Evolutionary conservation across 2,329 filamentous ascomycete species (phyloP).

Genomic region (Didymella pinodella): DNA sequence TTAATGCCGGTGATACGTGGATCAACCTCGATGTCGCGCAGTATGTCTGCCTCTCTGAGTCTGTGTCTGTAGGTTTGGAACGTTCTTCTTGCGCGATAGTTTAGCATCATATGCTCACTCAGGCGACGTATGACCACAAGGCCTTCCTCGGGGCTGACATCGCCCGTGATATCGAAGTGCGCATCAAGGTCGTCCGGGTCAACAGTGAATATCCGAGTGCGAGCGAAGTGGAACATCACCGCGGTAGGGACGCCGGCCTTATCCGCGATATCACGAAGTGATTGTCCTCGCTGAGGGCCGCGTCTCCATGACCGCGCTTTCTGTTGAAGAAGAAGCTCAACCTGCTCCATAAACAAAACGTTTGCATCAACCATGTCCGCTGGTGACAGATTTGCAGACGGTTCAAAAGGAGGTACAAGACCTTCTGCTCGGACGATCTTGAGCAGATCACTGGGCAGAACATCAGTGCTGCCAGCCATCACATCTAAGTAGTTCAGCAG

Average conservation of each 20-base stretch:
- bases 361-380: neutral
- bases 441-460: slow-evolving; percentile 41
- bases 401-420: neutral
- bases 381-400: neutral
- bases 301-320: slow-evolving; percentile 7
- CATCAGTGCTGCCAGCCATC: slow-evolving; percentile 10
- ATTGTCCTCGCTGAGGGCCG: neutral
- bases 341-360: slow-evolving; percentile 24
- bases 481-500: slow-evolving; percentile 29
- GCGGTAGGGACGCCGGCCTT: neutral
- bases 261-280: neutral
- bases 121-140: slow-evolving; percentile 36
- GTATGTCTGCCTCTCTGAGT: neutral
- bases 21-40: neutral
- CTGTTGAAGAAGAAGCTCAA: slow-evolving; percentile 27
- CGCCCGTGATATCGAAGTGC: slow-evolving; percentile 34
- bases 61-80: neutral
- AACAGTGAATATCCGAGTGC: neutral
- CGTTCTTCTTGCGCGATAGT: neutral
- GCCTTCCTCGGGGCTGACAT: slow-evolving; percentile 32
- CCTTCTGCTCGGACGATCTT: slow-evolving; percentile 20
- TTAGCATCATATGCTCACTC: slow-evolving; percentile 14
- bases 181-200: neutral
- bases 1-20: neutral
- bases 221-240: neutral